phyloP scores from a whole-genome alignment of 75 land plant species.

The Pinus taeda region DNA sequence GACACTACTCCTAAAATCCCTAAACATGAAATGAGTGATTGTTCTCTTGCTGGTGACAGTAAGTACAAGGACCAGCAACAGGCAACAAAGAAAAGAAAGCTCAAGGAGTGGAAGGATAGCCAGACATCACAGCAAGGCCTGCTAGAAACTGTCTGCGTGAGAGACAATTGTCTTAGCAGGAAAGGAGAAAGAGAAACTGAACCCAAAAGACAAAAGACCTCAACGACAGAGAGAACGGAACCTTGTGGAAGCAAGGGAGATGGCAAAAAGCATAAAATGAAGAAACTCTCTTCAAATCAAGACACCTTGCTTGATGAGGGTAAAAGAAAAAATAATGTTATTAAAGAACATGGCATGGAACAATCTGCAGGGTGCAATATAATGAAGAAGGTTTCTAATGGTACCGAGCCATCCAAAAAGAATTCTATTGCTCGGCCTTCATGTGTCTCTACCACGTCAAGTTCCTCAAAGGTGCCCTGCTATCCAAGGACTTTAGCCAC shows the following conservation, averaged over 20 bases:
- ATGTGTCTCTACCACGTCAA: not conserved
- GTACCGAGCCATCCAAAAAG: not conserved
- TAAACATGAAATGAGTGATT: no score
- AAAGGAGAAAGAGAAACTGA: not conserved
- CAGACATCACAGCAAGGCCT: not conserved
- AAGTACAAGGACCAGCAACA: slow-evolving; percentile 6
- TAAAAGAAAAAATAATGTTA: no score
- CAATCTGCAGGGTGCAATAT: not conserved
- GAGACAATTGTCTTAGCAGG: not conserved
- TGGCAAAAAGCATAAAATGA: not conserved
- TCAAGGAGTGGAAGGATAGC: not conserved
- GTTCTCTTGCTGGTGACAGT: not conserved
- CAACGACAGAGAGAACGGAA: not conserved
- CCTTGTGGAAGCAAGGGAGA: not conserved
- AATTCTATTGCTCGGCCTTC: not conserved
- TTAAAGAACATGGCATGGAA: not conserved
- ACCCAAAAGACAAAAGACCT: not conserved
- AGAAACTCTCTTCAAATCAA: not conserved
- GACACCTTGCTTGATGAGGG: not conserved
- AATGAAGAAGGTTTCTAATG: not conserved
- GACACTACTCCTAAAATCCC: no score
- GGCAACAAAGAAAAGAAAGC: slow-evolving; percentile 4
- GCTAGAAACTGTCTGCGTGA: not conserved
- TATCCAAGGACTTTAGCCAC: not conserved
- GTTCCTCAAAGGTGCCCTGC: not conserved